A percentile compares a stretch with the other conserved stretches of the same genome.
Evolutionary conservation across 495 filamentous ascomycete genomes (phyloP).

Genomic region (Aspergillus coremiiformis): DNA sequence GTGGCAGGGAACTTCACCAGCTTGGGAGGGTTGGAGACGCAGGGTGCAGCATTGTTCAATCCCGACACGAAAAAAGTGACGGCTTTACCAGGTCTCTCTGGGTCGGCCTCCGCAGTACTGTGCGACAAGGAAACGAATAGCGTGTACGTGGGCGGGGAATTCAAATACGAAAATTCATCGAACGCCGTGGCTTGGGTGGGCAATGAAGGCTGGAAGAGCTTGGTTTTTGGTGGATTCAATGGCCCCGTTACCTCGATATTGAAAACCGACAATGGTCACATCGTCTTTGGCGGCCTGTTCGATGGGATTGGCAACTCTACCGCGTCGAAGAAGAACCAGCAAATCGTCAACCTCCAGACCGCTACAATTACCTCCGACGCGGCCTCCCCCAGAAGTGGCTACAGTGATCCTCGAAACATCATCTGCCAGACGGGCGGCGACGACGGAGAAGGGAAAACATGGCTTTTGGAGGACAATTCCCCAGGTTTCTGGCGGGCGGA

Average conservation of each 20-base stretch:
- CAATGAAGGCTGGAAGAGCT: slow-evolving; percentile 62
- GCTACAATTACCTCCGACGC: slow-evolving; percentile 63
- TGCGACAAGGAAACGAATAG: slow-evolving; percentile 78
- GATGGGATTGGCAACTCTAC: slow-evolving; percentile 80
- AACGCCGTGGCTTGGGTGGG: slow-evolving; percentile 85
- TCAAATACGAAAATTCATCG: slow-evolving; percentile 67
- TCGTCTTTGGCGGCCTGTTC: slow-evolving; percentile 91
- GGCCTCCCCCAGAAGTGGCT: slow-evolving; percentile 53
- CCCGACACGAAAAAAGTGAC: slow-evolving; percentile 58
- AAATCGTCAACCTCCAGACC: slow-evolving; percentile 76
- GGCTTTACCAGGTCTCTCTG: slow-evolving; percentile 68
- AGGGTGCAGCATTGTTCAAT: slow-evolving; percentile 75
- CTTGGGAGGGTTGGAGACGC: slow-evolving; percentile 64
- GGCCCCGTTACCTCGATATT: slow-evolving; percentile 83
- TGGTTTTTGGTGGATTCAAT: slow-evolving; percentile 92
- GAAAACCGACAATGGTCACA: slow-evolving; percentile 68
- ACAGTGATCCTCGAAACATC: slow-evolving; percentile 73
- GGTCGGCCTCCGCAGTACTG: slow-evolving; percentile 69
- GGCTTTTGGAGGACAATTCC: slow-evolving; percentile 73
- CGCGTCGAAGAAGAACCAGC: slow-evolving; percentile 52
- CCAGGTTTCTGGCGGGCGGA: slow-evolving; percentile 79
- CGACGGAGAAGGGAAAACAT: slow-evolving; percentile 66
- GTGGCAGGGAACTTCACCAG: slow-evolving; percentile 97
- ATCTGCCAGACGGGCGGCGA: slow-evolving; percentile 65
- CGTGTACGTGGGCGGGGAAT: slow-evolving; percentile 87